Evolutionary conservation across 371 early-diverging fungal species (phyloP).

Genomic region (Circinella minor): DNA sequence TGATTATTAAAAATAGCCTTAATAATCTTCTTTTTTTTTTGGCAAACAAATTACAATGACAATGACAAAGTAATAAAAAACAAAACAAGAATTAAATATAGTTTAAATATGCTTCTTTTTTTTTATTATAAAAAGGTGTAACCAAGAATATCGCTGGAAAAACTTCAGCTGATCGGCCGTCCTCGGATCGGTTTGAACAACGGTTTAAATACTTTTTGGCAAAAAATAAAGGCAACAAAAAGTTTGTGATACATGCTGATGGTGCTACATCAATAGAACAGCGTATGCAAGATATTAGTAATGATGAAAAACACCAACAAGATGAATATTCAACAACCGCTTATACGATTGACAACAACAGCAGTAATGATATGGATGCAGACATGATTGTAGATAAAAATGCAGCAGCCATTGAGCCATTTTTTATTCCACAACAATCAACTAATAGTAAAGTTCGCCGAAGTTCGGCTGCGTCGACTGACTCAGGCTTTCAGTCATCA

Average conservation of each 20-base stretch:
- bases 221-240: slow-evolving; percentile 38
- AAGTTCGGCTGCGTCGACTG: slow-evolving; percentile 19
- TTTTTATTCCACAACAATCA: slow-evolving; percentile 7
- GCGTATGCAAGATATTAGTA: neutral
- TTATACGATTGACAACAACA: neutral
- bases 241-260: slow-evolving; percentile 36
- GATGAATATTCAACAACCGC: neutral
- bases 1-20: no score
- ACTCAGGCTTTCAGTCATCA: slow-evolving; percentile 24
- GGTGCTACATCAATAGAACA: slow-evolving; percentile 24
- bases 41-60: no score
- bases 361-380: neutral
- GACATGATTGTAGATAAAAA: neutral
- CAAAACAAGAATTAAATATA: slow-evolving; percentile 9
- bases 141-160: slow-evolving; percentile 41
- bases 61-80: neutral
- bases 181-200: slow-evolving; percentile 37
- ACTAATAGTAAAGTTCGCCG: slow-evolving; percentile 7
- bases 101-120: neutral
- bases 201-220: slow-evolving; percentile 52
- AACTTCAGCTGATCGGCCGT: slow-evolving; percentile 29
- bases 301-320: neutral
- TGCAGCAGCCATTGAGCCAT: slow-evolving; percentile 10
- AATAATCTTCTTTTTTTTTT: no score
- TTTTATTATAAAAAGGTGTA: slow-evolving; percentile 25